Conservation (phyloP, 2,329 filamentous ascomycete genomes). For the Clarireedia monteithiana region DNA sequence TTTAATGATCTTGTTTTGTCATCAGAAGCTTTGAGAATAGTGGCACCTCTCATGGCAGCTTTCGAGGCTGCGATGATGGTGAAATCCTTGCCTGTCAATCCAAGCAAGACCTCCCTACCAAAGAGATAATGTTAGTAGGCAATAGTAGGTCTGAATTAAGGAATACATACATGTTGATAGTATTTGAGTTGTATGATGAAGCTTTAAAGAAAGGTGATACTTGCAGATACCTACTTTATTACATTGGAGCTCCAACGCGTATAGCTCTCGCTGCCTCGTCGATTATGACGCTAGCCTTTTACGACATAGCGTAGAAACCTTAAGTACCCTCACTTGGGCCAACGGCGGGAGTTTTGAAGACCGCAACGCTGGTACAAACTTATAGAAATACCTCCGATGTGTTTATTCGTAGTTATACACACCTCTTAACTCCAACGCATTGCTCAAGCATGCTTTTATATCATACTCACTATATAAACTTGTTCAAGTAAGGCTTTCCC, state of each 20-base stretch:
- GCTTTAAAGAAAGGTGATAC: conserved; percentile 15
- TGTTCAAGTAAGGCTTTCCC: no score
- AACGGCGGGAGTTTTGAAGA: no score
- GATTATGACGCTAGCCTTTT: conserved; percentile 9
- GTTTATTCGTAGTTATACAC: no score
- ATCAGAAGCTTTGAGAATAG: conserved; percentile 88
- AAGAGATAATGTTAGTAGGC: conserved; percentile 11
- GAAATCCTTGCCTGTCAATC: conserved; percentile 99
- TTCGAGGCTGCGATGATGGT: conserved; percentile 96
- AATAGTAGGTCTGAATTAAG: not conserved
- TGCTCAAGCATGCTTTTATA: no score
- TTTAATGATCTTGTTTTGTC: conserved; percentile 94
- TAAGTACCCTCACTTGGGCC: not conserved
- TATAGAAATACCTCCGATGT: no score
- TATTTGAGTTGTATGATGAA: conserved; percentile 18
- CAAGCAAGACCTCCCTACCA: conserved; percentile 88
- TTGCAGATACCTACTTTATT: not conserved
- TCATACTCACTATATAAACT: no score
- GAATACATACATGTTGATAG: conserved; percentile 22
- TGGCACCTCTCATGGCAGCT: conserved; percentile 95
- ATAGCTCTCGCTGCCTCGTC: conserved; percentile 26
- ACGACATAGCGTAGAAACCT: not conserved
- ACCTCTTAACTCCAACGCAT: no score
- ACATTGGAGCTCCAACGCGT: conserved; percentile 20
- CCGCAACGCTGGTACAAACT: no score